phyloP scores from a whole-genome alignment of 345 rosid species.

The Hirschfeldia incana region DNA sequence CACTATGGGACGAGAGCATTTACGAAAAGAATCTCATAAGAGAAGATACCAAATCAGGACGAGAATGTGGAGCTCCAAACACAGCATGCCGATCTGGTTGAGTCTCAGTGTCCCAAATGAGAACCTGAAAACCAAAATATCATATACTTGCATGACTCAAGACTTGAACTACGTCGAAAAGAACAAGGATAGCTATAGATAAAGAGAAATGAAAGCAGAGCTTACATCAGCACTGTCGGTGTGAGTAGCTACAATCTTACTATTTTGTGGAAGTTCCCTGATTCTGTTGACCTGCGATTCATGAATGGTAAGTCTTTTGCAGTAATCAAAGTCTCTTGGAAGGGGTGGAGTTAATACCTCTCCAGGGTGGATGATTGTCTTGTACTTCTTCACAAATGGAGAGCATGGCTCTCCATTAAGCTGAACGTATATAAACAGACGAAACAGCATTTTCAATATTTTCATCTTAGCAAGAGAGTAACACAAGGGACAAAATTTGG shows the following conservation, averaged over 20 bases:
- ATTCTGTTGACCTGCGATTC: constrained; percentile 82
- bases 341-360: constrained; percentile 57
- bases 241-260: constrained; percentile 90
- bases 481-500: neutral
- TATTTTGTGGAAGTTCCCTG: constrained; percentile 87
- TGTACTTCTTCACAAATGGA: constrained; percentile 85
- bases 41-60: constrained; percentile 78
- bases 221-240: constrained; percentile 92
- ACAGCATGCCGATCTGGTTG: constrained; percentile 95
- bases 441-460: neutral
- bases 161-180: constrained; percentile 1
- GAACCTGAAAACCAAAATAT: constrained; percentile 57
- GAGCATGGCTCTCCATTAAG: constrained; percentile 83
- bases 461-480: neutral
- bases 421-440: constrained; percentile 39
- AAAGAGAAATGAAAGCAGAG: neutral
- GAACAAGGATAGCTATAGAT: neutral
- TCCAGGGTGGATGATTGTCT: constrained; percentile 96
- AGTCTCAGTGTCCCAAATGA: constrained; percentile 91
- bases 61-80: constrained; percentile 80
- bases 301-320: neutral
- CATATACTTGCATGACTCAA: constrained; percentile 13
- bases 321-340: neutral
- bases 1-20: neutral
- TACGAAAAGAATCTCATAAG: neutral